These are phyloP conservation scores for Albatrellus ellisii DNA, from an alignment of 768 basidiomycete species.

Conservation along the genomic window DNA sequence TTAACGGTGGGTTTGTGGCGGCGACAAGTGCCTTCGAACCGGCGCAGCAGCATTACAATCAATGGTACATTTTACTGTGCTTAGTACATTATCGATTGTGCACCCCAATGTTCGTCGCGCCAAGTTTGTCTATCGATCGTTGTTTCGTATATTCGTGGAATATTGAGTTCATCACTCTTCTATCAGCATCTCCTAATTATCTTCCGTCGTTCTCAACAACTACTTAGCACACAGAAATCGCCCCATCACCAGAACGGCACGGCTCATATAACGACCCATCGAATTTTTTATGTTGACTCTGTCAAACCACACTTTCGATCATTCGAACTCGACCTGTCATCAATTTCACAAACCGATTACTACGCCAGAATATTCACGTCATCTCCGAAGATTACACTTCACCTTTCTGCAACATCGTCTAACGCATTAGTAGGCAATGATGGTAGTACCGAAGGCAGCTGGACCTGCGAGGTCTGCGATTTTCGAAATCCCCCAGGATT, in stretches of 20 bases:
- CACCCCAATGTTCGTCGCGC: too few species aligned
- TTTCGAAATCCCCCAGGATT: conserved; percentile 69
- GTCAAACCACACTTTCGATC: conserved; percentile 39
- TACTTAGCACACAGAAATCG: conserved; percentile 64
- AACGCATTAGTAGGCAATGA: conserved; percentile 14
- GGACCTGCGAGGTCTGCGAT: conserved; percentile 87
- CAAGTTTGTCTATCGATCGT: too few species aligned
- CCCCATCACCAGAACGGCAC: conserved; percentile 66
- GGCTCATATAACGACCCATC: conserved; percentile 65
- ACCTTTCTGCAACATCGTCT: conserved; percentile 29
- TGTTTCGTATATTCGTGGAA: too few species aligned
- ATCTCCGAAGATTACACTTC: conserved; percentile 77
- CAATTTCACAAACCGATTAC: conserved; percentile 66
- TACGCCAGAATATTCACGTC: conserved; percentile 87
- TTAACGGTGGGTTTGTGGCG: too few species aligned
- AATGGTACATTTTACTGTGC: too few species aligned
- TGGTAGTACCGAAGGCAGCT: conserved; percentile 33
- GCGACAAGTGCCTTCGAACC: too few species aligned
- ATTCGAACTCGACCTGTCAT: conserved; percentile 51
- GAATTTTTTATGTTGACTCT: conserved; percentile 69
- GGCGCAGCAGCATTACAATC: too few species aligned
- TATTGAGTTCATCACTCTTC: neutral
- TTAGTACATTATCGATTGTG: too few species aligned
- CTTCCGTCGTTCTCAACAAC: conserved; percentile 17
- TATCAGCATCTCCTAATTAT: neutral